A percentile compares a stretch with the other conserved stretches of the same genome.
Evolutionary conservation across 768 basidiomycete species (phyloP).

Genomic region (Leucocoprinus leucothites): DNA sequence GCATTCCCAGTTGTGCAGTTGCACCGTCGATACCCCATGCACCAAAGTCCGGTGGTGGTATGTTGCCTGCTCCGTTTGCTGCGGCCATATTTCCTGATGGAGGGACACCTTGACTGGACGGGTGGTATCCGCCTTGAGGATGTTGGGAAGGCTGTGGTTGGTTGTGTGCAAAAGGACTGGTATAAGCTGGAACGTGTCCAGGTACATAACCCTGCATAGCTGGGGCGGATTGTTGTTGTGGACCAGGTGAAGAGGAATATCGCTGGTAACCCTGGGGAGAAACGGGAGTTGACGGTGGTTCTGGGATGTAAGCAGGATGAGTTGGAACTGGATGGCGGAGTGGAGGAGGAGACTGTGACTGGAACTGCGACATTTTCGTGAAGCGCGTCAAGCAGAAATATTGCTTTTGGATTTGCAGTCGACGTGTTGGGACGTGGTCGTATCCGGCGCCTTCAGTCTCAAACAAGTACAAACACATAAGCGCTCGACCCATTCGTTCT

Average conservation of each 20-base stretch:
- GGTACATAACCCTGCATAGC: slow-evolving; percentile 16
- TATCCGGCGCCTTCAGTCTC: no score
- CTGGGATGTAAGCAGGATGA: slow-evolving; percentile 82
- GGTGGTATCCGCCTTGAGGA: slow-evolving; percentile 5
- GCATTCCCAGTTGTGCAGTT: slow-evolving; percentile 95
- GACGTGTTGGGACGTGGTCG: no score
- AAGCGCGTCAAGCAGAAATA: no score
- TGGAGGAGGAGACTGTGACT: slow-evolving; percentile 59
- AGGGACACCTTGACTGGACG: background rate
- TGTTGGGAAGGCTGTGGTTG: slow-evolving; percentile 23
- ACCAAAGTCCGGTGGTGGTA: slow-evolving; percentile 45
- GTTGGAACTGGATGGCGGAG: slow-evolving; percentile 88
- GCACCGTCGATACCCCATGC: slow-evolving; percentile 90
- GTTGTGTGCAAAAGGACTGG: slow-evolving; percentile 47
- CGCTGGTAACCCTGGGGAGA: slow-evolving; percentile 77
- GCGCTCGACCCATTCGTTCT: no score
- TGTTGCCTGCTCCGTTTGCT: background rate
- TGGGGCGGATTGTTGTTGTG: slow-evolving; percentile 17
- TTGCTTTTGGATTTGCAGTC: no score
- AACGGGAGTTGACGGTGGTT: slow-evolving; percentile 72
- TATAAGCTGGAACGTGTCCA: slow-evolving; percentile 43
- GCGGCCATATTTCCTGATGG: slow-evolving; percentile 4
- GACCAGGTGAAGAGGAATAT: slow-evolving; percentile 59
- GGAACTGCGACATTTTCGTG: no score
- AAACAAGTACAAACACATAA: no score